Percentiles rank a stretch among this genome's conserved stretches.
phyloP scores from a whole-genome alignment of 169 alveolate species.

The Cryptosporidium ryanae region DNA sequence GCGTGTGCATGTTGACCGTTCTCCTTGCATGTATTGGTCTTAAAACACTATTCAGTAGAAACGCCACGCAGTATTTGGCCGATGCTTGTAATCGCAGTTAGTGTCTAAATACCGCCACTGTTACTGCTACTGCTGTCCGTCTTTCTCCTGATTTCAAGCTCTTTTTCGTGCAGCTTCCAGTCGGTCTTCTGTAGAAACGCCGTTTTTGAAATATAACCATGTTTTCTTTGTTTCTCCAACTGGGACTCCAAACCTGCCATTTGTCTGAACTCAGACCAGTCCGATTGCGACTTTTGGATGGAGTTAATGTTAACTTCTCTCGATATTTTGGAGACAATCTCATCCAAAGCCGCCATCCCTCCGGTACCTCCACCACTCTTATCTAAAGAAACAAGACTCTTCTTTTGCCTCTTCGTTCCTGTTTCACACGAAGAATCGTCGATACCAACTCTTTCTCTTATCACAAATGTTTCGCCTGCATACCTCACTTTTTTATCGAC shows the following conservation, averaged over 20 bases:
- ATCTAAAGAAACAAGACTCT: not conserved
- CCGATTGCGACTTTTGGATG: constrained; percentile 67
- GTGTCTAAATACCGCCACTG: not conserved
- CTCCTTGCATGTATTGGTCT: too few relatives aligned
- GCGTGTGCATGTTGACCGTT: too few relatives aligned
- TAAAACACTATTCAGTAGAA: too few relatives aligned
- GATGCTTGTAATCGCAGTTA: too few relatives aligned
- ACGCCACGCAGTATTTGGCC: too few relatives aligned
- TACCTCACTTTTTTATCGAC: constrained; percentile 53
- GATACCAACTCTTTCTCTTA: constrained; percentile 21
- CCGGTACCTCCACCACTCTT: not conserved
- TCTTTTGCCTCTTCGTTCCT: not conserved
- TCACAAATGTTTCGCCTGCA: constrained; percentile 58
- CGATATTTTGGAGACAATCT: constrained; percentile 3
- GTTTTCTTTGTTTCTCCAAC: constrained; percentile 57
- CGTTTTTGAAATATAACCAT: constrained; percentile 67
- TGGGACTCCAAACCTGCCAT: constrained; percentile 70
- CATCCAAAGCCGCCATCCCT: constrained; percentile 40
- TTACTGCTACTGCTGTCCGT: not conserved
- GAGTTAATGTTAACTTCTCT: constrained; percentile 31
- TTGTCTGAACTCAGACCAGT: constrained; percentile 70
- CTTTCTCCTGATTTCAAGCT: constrained; percentile 32
- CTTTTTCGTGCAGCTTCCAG: constrained; percentile 67
- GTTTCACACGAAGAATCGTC: constrained; percentile 1
- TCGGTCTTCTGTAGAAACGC: constrained; percentile 72